These are phyloP conservation scores for Desmodesmus armatus DNA, from an alignment of 139 green algal genomes.

Conservation along the genomic window DNA sequence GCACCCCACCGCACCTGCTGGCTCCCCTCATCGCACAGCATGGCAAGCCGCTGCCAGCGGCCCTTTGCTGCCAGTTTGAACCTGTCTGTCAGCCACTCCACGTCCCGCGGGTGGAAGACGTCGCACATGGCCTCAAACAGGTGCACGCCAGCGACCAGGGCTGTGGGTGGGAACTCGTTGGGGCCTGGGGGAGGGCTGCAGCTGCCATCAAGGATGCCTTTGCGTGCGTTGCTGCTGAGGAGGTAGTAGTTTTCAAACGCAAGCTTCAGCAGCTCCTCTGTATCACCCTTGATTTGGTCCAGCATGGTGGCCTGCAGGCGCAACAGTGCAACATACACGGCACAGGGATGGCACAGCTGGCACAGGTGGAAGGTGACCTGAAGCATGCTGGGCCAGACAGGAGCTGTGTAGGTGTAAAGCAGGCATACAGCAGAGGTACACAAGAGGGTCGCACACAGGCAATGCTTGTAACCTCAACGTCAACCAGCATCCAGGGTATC, in stretches of 20 bases:
- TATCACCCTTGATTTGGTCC: conserved; percentile 49
- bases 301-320: conserved; percentile 53
- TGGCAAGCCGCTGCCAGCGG: conserved; percentile 54
- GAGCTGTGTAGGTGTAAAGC: background rate
- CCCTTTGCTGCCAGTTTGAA: conserved; percentile 57
- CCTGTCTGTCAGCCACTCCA: conserved; percentile 54
- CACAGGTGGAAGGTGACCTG: no score
- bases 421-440: no score
- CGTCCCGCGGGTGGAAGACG: conserved; percentile 52
- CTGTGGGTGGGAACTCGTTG: conserved; percentile 43
- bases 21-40: conserved; percentile 36
- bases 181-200: conserved; percentile 32
- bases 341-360: no score
- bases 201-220: conserved; percentile 49
- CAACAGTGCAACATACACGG: no score
- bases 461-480: no score
- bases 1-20: conserved; percentile 10
- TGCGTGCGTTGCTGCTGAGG: conserved; percentile 36
- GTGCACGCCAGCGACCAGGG: conserved; percentile 47
- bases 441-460: no score
- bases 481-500: no score
- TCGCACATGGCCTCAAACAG: conserved; percentile 55
- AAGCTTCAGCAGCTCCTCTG: conserved; percentile 63
- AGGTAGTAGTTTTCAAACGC: conserved; percentile 63
- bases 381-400: no score